Conservation (phyloP, 2,329 filamentous ascomycete species). For the Pseudogymnoascus sp. region DNA sequence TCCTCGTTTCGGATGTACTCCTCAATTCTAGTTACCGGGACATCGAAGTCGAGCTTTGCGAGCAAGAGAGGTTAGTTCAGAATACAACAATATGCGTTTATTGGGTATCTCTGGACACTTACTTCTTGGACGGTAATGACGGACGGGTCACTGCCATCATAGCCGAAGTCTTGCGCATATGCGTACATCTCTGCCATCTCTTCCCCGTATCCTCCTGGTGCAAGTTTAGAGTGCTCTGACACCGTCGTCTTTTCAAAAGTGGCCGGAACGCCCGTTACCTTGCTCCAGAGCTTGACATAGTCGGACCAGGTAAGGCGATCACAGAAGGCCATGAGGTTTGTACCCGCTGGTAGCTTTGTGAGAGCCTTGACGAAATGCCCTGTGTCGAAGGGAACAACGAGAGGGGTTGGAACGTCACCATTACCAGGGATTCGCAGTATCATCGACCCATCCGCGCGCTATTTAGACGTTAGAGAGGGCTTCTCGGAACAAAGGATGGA, state of each 20-base stretch:
- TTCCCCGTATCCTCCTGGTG: conserved; percentile 25
- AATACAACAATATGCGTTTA: neutral
- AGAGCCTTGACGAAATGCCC: conserved; percentile 26
- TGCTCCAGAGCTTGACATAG: conserved; percentile 18
- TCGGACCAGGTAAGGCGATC: conserved; percentile 13
- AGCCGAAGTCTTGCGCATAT: conserved; percentile 23
- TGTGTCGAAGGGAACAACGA: conserved; percentile 25
- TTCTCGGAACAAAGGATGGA: neutral
- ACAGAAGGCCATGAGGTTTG: conserved; percentile 18
- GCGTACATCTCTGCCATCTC: conserved; percentile 29
- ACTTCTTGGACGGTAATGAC: conserved; percentile 18
- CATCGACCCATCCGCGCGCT: conserved; percentile 14
- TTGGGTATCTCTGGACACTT: neutral
- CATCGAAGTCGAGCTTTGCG: conserved; percentile 4
- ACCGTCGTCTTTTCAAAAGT: conserved; percentile 13
- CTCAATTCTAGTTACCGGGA: conserved; percentile 7
- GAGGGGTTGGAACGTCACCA: conserved; percentile 17
- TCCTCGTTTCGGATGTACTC: conserved; percentile 10
- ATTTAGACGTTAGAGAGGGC: neutral
- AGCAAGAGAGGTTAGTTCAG: neutral
- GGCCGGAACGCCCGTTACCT: conserved; percentile 15
- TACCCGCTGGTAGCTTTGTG: conserved; percentile 15
- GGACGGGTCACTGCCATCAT: conserved; percentile 28
- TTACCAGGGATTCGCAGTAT: conserved; percentile 12
- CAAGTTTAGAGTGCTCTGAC: conserved; percentile 21